These are phyloP conservation scores for Oryza brachyantha DNA, from an alignment of 176 grass and related monocot genomes.

Conservation along the genomic window DNA sequence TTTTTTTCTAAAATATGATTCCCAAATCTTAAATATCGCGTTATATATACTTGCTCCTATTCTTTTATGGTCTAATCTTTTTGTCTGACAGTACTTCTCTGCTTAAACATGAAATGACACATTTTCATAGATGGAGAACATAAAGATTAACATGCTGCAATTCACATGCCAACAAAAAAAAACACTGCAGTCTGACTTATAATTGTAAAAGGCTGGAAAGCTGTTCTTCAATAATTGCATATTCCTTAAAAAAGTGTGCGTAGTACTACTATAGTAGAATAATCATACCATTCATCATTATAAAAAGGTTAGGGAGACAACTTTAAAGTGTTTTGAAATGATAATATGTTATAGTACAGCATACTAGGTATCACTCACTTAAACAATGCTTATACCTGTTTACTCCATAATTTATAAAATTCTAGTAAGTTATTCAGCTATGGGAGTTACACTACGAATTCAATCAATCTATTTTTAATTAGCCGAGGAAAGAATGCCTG, in stretches of 20 bases:
- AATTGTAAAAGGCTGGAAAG: conserved; percentile 36
- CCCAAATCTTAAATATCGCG: not conserved
- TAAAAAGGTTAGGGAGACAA: conserved; percentile 10
- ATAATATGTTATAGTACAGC: not conserved
- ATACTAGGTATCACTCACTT: not conserved
- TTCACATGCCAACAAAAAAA: conserved; percentile 49
- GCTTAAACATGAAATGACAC: not conserved
- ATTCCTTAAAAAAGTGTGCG: conserved; percentile 31
- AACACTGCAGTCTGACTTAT: conserved; percentile 39
- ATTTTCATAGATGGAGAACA: not conserved
- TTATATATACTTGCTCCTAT: not conserved
- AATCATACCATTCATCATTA: conserved; percentile 41
- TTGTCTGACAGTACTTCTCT: not conserved
- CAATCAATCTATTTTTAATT: not conserved
- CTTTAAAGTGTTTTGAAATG: conserved; percentile 27
- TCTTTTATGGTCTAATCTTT: not conserved
- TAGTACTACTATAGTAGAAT: conserved; percentile 18
- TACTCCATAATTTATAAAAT: not conserved
- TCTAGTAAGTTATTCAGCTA: not conserved
- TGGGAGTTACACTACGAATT: not conserved
- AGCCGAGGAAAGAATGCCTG: no score
- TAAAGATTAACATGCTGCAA: not conserved
- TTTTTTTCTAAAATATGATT: not conserved
- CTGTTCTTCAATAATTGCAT: conserved; percentile 44
- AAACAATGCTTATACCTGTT: not conserved